Conservation (phyloP, 768 basidiomycete species). For the Xerocomellus intermedius region DNA sequence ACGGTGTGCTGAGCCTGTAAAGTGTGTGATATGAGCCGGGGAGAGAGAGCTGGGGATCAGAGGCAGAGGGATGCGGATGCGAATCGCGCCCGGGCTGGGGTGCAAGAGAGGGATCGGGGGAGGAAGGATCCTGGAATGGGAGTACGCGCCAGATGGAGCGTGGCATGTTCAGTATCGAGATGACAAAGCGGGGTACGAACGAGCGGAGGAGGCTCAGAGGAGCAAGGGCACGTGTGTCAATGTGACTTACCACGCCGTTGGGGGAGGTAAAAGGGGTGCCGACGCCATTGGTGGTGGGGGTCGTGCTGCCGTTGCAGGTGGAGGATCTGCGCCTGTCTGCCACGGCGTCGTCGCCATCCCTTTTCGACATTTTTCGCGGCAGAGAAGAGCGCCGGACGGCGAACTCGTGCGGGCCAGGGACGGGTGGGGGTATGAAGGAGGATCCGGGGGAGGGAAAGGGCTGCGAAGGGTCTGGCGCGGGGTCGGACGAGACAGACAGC, state of each 20-base stretch:
- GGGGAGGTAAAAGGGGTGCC: background rate
- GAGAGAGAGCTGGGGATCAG: conserved; percentile 4
- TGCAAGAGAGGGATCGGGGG: conserved; percentile 37
- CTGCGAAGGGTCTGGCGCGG: conserved; percentile 37
- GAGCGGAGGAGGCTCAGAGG: conserved; percentile 24
- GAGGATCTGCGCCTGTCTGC: background rate
- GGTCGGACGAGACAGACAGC: background rate
- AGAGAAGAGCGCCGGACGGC: conserved; percentile 38
- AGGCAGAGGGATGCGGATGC: conserved; percentile 17
- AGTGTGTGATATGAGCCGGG: conserved; percentile 6
- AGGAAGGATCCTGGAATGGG: conserved; percentile 33
- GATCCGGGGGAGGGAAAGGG: conserved; percentile 66
- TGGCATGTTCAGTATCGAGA: conserved; percentile 31
- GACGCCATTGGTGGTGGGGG: conserved; percentile 3
- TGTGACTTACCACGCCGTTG: conserved; percentile 31
- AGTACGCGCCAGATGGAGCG: conserved; percentile 27
- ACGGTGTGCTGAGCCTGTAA: conserved; percentile 25
- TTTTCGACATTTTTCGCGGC: conserved; percentile 30
- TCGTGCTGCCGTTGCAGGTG: conserved; percentile 1
- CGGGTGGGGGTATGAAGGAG: conserved; percentile 66
- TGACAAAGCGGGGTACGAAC: conserved; percentile 26
- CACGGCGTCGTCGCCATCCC: conserved; percentile 17
- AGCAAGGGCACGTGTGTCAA: conserved; percentile 13
- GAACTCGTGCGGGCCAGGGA: conserved; percentile 66
- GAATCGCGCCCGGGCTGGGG: conserved; percentile 32